Conservation (phyloP, 768 basidiomycete genomes). For the Cystobasidium ongulense region DNA sequence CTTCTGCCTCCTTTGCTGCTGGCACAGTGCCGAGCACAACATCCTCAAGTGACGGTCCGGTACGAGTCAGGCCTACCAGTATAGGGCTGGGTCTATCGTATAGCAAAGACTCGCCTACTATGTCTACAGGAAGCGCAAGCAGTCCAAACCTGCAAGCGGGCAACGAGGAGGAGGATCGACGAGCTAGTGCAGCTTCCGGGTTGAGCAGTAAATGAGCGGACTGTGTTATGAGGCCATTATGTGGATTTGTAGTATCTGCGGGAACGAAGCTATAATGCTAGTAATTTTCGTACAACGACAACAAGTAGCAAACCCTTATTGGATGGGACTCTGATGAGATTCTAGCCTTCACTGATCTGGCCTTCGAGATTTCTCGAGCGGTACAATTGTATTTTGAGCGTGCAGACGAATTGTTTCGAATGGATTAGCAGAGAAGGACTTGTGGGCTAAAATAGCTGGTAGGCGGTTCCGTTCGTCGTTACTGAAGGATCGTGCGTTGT, state of each 20-base stretch:
- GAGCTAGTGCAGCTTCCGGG: background rate
- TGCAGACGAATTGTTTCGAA: conserved; percentile 40
- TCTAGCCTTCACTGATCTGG: background rate
- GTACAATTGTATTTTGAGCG: conserved; percentile 32
- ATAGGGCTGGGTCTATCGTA: conserved; percentile 21
- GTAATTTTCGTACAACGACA: background rate
- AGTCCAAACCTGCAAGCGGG: background rate
- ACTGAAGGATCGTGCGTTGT: conserved; percentile 18
- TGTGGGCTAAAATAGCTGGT: conserved; percentile 37
- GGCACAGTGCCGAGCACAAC: background rate
- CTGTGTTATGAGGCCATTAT: background rate
- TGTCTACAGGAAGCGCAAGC: background rate
- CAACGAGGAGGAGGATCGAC: background rate
- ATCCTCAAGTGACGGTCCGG: background rate
- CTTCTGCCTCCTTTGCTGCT: background rate
- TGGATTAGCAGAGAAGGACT: conserved; percentile 34
- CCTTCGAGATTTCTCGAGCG: conserved; percentile 17
- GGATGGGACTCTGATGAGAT: background rate
- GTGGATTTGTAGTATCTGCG: background rate
- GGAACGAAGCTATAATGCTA: background rate
- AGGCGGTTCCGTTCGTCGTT: conserved; percentile 34
- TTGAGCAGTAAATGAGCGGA: background rate
- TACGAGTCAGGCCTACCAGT: background rate
- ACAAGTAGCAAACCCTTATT: background rate
- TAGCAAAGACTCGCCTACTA: conserved; percentile 8